Conservation (phyloP, 768 basidiomycete genomes). For the Boletus pseudo-olivaceus region DNA sequence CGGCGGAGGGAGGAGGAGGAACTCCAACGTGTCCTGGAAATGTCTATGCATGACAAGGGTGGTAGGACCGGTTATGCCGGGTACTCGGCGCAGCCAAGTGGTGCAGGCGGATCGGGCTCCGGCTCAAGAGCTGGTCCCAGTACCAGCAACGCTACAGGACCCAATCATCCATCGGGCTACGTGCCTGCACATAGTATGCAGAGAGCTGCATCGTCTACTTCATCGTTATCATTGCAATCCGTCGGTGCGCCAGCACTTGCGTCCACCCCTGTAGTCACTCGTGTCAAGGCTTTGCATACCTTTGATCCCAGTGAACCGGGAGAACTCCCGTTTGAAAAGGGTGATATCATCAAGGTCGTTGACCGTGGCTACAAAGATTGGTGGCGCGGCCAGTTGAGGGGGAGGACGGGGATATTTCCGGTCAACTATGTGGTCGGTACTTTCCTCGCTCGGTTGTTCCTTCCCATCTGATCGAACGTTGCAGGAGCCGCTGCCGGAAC, state of each 20-base stretch:
- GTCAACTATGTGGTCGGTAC: slow-evolving; percentile 88
- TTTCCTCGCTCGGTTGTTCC: neutral
- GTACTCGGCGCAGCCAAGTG: slow-evolving; percentile 39
- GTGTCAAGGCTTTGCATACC: slow-evolving; percentile 84
- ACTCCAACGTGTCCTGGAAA: slow-evolving; percentile 85
- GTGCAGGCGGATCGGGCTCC: slow-evolving; percentile 34
- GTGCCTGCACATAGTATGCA: slow-evolving; percentile 55
- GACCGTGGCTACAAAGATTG: slow-evolving; percentile 94
- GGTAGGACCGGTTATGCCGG: slow-evolving; percentile 59
- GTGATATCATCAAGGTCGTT: slow-evolving; percentile 92
- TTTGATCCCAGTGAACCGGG: slow-evolving; percentile 87
- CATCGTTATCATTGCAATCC: slow-evolving; percentile 24
- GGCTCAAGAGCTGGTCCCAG: slow-evolving; percentile 21
- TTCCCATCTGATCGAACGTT: neutral
- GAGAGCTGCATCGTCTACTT: slow-evolving; percentile 24
- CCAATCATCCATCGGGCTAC: slow-evolving; percentile 52
- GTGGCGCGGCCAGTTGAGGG: slow-evolving; percentile 93
- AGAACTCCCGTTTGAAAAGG: slow-evolving; percentile 88
- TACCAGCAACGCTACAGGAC: slow-evolving; percentile 19
- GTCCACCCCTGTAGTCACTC: slow-evolving; percentile 53
- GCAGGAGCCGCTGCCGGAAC: slow-evolving; percentile 84
- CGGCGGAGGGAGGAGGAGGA: slow-evolving; percentile 91
- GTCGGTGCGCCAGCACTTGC: slow-evolving; percentile 14
- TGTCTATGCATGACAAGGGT: slow-evolving; percentile 90
- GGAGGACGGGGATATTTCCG: slow-evolving; percentile 92